Percentiles rank a stretch among this genome's conserved stretches.
Evolutionary conservation across 495 filamentous ascomycete genomes (phyloP).

Genomic region (Bryoglossum gracile): DNA sequence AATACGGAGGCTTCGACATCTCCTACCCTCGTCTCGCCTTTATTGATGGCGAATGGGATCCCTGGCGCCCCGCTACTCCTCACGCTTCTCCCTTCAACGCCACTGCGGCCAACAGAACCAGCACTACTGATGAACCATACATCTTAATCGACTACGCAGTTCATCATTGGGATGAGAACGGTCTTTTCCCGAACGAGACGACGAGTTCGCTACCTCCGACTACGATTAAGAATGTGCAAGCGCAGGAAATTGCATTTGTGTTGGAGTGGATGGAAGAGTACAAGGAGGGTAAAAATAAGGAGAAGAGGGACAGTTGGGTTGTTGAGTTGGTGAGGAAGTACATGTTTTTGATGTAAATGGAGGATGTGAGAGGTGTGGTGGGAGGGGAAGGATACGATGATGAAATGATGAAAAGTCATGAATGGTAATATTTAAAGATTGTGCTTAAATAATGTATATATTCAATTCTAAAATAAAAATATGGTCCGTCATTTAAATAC

Average conservation of each 20-base stretch:
- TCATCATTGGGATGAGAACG: conserved; percentile 71
- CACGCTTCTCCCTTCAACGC: conserved; percentile 41
- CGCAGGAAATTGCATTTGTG: conserved; percentile 50
- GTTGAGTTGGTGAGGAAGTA: too few species aligned
- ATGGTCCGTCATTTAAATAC: too few species aligned
- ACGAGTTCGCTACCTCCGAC: conserved; percentile 39
- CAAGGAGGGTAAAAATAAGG: conserved; percentile 16
- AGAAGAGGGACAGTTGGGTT: not conserved
- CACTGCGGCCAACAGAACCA: conserved; percentile 37
- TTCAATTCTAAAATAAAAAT: too few species aligned
- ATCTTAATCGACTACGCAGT: conserved; percentile 55
- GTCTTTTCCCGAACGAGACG: conserved; percentile 53
- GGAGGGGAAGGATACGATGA: too few species aligned
- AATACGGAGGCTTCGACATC: conserved; percentile 60
- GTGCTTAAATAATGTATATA: too few species aligned
- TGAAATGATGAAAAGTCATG: too few species aligned
- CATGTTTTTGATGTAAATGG: too few species aligned
- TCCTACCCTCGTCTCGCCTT: conserved; percentile 57
- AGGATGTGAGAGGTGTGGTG: too few species aligned
- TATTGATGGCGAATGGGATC: conserved; percentile 61
- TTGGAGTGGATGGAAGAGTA: conserved; percentile 58
- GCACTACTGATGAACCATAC: conserved; percentile 52
- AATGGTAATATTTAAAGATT: too few species aligned
- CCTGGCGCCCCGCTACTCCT: conserved; percentile 61
- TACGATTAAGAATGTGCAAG: conserved; percentile 47